Evolutionary conservation across 805 yeast species (phyloP).

Genomic region (Zygosaccharomyces bisporus): DNA sequence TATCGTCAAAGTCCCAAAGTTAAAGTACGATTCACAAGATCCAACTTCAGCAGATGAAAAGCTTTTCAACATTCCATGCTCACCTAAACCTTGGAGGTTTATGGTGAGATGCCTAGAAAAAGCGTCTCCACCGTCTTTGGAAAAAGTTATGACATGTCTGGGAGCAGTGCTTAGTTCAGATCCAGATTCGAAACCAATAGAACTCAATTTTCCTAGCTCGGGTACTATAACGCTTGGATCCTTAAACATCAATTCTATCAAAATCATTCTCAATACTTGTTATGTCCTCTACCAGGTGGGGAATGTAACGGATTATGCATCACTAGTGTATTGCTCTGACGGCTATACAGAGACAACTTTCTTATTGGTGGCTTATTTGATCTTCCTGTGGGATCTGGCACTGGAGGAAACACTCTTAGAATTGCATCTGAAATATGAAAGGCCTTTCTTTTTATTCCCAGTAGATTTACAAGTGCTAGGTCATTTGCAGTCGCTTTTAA

Average conservation of each 20-base stretch:
- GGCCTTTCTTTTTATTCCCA: conserved; percentile 83
- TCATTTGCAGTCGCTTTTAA: conserved; percentile 59
- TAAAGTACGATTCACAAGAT: conserved; percentile 20
- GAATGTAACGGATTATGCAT: conserved; percentile 34
- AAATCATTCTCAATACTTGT: conserved; percentile 66
- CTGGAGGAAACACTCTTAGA: conserved; percentile 63
- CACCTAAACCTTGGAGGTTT: conserved; percentile 46
- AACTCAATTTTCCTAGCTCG: conserved; percentile 73
- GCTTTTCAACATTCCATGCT: conserved; percentile 48
- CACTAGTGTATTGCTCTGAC: conserved; percentile 74
- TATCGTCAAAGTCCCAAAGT: conserved; percentile 40
- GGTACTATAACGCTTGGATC: conserved; percentile 80
- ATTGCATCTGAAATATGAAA: conserved; percentile 56
- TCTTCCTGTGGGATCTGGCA: conserved; percentile 59
- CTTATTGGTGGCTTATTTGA: conserved; percentile 63
- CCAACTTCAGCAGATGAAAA: conserved; percentile 27
- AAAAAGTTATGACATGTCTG: conserved; percentile 33
- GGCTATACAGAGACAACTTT: conserved; percentile 91
- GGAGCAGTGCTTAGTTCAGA: conserved; percentile 10
- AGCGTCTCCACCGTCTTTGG: conserved; percentile 48
- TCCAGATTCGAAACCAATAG: conserved; percentile 11
- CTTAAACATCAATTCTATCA: conserved; percentile 58
- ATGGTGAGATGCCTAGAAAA: conserved; percentile 59
- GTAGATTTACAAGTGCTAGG: conserved; percentile 65
- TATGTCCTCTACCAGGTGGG: conserved; percentile 40